Evolutionary conservation across 306 rosid genomes (phyloP).

Genomic region (Quercus glauca): DNA sequence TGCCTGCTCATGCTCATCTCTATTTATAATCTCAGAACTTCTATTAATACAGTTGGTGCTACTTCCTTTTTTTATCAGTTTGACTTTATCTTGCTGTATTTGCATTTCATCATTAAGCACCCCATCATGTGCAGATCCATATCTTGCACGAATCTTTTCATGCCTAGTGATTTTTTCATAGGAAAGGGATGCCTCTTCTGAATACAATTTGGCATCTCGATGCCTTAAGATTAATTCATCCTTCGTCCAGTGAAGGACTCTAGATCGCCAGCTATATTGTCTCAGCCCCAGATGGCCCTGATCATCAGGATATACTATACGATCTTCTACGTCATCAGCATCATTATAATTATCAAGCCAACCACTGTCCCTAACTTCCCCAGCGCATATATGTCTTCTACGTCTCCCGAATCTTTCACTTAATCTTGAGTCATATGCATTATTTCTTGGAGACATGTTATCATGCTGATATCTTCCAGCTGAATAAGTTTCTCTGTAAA

Average conservation of each 20-base stretch:
- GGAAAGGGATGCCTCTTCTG: conserved; percentile 21
- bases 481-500: conserved; percentile 25
- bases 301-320: conserved; percentile 25
- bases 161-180: conserved; percentile 15
- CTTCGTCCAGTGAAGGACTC: conserved; percentile 41
- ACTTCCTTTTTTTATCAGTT: conserved; percentile 27
- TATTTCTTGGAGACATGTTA: conserved; percentile 26
- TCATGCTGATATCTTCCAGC: conserved; percentile 13
- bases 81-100: conserved; percentile 28
- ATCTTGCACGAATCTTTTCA: conserved; percentile 18
- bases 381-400: conserved; percentile 25
- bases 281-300: conserved; percentile 28
- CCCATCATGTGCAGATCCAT: conserved; percentile 31
- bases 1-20: conserved; percentile 37
- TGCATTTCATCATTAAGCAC: conserved; percentile 32
- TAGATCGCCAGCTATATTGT: conserved; percentile 29
- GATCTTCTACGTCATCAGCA: conserved; percentile 36
- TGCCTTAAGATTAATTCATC: conserved; percentile 34
- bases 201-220: conserved; percentile 19
- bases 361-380: conserved; percentile 25
- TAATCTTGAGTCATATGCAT: conserved; percentile 27
- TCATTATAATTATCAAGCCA: conserved; percentile 32
- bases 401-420: conserved; percentile 24
- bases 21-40: conserved; percentile 32
- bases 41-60: conserved; percentile 28